Evolutionary conservation across 257 asterid species (phyloP).

Genomic region (Solanum raphanifolium): DNA sequence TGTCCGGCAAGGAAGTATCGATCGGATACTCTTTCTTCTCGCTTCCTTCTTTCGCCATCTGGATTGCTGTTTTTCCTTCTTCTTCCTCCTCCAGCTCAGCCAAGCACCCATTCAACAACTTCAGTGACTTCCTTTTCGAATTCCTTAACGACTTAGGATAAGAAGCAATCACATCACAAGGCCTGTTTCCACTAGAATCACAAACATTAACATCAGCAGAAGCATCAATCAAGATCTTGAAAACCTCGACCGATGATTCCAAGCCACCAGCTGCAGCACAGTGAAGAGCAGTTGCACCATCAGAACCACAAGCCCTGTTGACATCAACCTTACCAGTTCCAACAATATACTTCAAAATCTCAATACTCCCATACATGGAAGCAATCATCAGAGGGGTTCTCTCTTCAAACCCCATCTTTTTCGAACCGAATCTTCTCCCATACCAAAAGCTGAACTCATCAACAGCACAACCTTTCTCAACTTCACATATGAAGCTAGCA

Average conservation of each 20-base stretch:
- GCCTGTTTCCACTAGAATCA: slow-evolving; percentile 52
- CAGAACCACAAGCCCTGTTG: slow-evolving; percentile 59
- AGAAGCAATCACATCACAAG: slow-evolving; percentile 50
- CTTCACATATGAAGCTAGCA: slow-evolving; percentile 35
- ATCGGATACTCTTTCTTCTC: slow-evolving; percentile 74
- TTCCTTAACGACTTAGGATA: slow-evolving; percentile 20
- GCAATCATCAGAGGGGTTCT: slow-evolving; percentile 77
- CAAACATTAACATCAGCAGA: slow-evolving; percentile 34
- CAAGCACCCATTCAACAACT: slow-evolving; percentile 44
- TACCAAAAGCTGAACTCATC: slow-evolving; percentile 69
- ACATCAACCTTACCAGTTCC: slow-evolving; percentile 45
- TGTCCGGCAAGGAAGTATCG: slow-evolving; percentile 43
- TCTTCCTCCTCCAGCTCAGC: slow-evolving; percentile 27
- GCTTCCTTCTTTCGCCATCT: slow-evolving; percentile 5
- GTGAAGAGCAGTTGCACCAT: slow-evolving; percentile 79
- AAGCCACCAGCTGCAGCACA: slow-evolving; percentile 79
- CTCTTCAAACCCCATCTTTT: slow-evolving; percentile 66
- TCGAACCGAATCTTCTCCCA: slow-evolving; percentile 52
- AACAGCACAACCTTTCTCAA: slow-evolving; percentile 42
- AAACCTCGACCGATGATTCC: slow-evolving; percentile 34
- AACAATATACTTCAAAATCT: slow-evolving; percentile 46
- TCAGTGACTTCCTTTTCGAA: slow-evolving; percentile 35
- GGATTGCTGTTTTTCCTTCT: slow-evolving; percentile 7
- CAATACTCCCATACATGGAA: slow-evolving; percentile 58
- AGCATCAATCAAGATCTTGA: slow-evolving; percentile 43